Evolutionary conservation across 306 rosid genomes (phyloP).

Genomic region (Vicia faba): DNA sequence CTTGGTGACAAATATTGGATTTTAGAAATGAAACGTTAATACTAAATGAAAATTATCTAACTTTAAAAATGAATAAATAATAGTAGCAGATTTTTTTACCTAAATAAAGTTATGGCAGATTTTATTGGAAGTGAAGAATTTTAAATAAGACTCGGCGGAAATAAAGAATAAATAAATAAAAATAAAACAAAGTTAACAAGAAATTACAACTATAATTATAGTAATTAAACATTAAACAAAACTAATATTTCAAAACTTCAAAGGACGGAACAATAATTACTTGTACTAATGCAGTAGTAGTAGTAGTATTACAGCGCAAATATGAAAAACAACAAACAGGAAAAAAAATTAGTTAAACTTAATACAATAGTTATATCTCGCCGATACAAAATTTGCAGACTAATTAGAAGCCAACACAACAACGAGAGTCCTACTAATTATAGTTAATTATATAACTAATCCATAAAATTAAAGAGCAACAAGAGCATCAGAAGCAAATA

Average conservation of each 20-base stretch:
- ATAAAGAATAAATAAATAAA: too few relatives aligned
- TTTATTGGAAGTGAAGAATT: too few relatives aligned
- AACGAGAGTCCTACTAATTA: constrained; percentile 25
- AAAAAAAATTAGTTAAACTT: constrained; percentile 6
- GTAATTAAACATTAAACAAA: background rate
- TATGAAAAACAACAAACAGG: background rate
- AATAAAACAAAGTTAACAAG: background rate
- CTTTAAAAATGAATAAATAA: too few relatives aligned
- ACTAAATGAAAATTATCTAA: too few relatives aligned
- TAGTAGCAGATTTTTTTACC: too few relatives aligned
- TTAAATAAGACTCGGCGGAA: too few relatives aligned
- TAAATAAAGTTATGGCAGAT: too few relatives aligned
- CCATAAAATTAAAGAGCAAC: constrained; percentile 52
- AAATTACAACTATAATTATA: background rate
- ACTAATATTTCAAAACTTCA: constrained; percentile 3
- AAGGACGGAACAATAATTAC: background rate
- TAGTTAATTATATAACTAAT: background rate
- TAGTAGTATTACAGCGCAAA: background rate
- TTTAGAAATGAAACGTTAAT: too few relatives aligned
- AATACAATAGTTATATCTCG: constrained; percentile 35
- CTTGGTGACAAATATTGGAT: too few relatives aligned
- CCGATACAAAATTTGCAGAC: constrained; percentile 58
- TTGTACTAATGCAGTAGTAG: background rate
- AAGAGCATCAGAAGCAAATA: constrained; percentile 66
- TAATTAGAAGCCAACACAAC: constrained; percentile 34